Evolutionary conservation across 2,329 filamentous ascomycete species (phyloP), one percentile per base, ranked within the genome.

Genomic region (Acrocalymma vagum): DNA sequence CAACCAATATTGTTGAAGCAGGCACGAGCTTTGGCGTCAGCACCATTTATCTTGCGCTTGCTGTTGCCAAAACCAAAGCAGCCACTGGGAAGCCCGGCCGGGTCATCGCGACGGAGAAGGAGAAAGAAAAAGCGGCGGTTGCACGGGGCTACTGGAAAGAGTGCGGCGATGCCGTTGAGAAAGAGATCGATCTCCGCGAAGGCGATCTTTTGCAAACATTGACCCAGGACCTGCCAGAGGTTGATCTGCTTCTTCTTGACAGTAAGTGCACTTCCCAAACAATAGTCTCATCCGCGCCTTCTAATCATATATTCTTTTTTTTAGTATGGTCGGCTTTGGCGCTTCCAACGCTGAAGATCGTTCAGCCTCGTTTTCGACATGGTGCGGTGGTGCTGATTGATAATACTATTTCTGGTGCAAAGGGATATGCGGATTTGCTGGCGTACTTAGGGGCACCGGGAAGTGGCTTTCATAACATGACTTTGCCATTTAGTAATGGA

Each of bases 1-100:
- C 82, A 1, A 69, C 67, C 2, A 74, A 73, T 27, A 67, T 84
- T 15, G 75, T 85, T 24, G 82, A 86, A 55, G 81, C 80, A 0
- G 83, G 82, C 1, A 85, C 83, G 0, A 79, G 76, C 27, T 85
- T 82, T 42, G 83, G 83, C 3, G 75, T 86, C 1, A 82, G 78
- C 40, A 85, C 82, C 0, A 82, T 85, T 29, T 86, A 84, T 44
- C 73, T 85, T 2, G 80, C 82, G 0, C 68, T 85, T 2, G 83
- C 81, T 0, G 78, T 80, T 0, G 72, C 72, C 0, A 71, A 79
- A 38, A 83, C 79, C 42, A 70, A 67, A 0, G 53, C 48, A 0
- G 44, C 36, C 3, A 51, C 45, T n/a, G 67, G 62, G 9, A 36
- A 61, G 37, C 11, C 23, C 2, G 78, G 73, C 0, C 72, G 52